These are phyloP conservation scores for Capsella rubella DNA, from an alignment of 441 rosid species.

Conservation along the genomic window DNA sequence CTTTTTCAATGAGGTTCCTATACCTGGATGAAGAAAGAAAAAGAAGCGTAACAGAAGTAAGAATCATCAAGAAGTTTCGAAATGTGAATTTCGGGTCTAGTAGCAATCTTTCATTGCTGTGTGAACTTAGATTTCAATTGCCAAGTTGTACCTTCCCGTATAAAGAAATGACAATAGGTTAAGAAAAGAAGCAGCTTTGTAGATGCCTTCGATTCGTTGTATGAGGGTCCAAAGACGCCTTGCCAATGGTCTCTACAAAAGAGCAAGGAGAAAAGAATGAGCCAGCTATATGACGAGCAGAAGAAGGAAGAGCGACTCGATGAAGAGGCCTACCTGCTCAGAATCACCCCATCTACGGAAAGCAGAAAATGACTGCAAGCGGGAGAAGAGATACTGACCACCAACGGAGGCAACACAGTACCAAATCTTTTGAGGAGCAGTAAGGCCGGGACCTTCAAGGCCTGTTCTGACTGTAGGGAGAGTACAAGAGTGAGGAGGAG, in stretches of 20 bases:
- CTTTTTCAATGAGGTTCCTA: constrained; percentile 90
- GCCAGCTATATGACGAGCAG: constrained; percentile 4
- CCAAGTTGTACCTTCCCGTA: constrained; percentile 73
- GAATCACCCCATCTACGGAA: constrained; percentile 98
- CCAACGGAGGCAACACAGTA: constrained; percentile 93
- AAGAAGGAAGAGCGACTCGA: background rate
- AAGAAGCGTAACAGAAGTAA: constrained; percentile 17
- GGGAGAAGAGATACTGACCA: constrained; percentile 92
- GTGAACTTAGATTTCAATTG: background rate
- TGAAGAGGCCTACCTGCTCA: constrained; percentile 78
- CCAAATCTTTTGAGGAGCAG: constrained; percentile 84
- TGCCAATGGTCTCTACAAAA: constrained; percentile 78
- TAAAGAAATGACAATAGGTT: constrained; percentile 87
- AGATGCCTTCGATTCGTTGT: constrained; percentile 82
- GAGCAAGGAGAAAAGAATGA: constrained; percentile 33
- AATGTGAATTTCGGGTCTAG: constrained; percentile 1
- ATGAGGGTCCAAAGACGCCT: constrained; percentile 79
- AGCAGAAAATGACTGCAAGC: constrained; percentile 91
- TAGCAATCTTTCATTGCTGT: background rate
- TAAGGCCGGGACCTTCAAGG: constrained; percentile 92
- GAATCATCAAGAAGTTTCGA: constrained; percentile 23
- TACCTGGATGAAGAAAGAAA: constrained; percentile 62
- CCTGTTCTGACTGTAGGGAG: constrained; percentile 79
- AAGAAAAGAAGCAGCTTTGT: constrained; percentile 88
- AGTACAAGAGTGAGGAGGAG: constrained; percentile 9